Evolutionary conservation across 2,329 filamentous ascomycete species (phyloP).

Genomic region (Fusarium nematophilum): DNA sequence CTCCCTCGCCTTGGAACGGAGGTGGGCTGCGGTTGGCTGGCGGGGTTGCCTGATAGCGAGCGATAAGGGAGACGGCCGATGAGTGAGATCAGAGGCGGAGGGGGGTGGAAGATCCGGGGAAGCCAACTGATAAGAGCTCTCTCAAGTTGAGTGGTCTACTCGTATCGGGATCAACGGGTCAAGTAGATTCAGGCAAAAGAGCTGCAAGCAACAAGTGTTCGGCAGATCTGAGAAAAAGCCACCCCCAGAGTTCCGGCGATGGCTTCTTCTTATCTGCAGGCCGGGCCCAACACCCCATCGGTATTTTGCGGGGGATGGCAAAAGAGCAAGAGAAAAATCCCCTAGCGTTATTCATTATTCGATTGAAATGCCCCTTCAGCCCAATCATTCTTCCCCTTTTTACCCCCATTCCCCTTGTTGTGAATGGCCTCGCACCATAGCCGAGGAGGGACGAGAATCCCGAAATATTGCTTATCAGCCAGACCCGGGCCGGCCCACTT

Average conservation of each 20-base stretch:
- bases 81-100: constrained; percentile 5
- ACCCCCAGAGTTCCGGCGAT: constrained; percentile 27
- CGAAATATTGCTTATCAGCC: constrained; percentile 20
- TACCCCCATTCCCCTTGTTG: not conserved
- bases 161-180: constrained; percentile 8
- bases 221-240: not conserved
- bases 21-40: constrained; percentile 29
- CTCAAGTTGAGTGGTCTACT: constrained; percentile 9
- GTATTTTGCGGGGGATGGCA: constrained; percentile 14
- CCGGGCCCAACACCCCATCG: constrained; percentile 1
- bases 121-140: constrained; percentile 24
- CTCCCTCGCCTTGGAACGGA: too few species aligned
- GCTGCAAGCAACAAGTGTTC: constrained; percentile 22
- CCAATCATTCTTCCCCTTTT: constrained; percentile 13
- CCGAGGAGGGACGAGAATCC: constrained; percentile 1
- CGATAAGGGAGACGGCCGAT: constrained; percentile 31
- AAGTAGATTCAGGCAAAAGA: not conserved
- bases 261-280: constrained; percentile 23
- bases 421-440: constrained; percentile 1
- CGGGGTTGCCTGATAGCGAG: constrained; percentile 31
- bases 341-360: constrained; percentile 26
- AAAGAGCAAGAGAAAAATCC: not conserved
- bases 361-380: constrained; percentile 22
- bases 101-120: too few species aligned
- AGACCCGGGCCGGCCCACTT: constrained; percentile 19